Evolutionary conservation across 176 grass and related monocot genomes (phyloP).

Genomic region (Thinopyrum elongatum): DNA sequence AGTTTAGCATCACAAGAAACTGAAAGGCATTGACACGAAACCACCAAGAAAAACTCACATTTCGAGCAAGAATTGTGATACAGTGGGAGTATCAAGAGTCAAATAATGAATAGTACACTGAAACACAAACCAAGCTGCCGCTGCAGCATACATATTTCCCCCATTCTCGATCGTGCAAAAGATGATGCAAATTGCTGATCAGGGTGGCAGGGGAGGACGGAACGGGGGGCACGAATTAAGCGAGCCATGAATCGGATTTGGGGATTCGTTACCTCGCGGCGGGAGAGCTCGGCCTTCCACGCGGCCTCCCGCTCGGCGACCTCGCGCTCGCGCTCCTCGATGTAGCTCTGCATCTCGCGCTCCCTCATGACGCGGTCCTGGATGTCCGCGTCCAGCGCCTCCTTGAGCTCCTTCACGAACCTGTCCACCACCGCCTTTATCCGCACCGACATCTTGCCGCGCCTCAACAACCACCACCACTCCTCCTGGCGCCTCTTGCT

Average conservation of each 20-base stretch:
- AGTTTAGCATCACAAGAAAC: not conserved
- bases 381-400: slow-evolving; percentile 93
- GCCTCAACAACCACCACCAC: not conserved
- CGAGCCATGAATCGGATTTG: not conserved
- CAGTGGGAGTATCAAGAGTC: not conserved
- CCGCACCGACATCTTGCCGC: slow-evolving; percentile 59
- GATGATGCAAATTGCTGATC: not conserved
- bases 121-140: not conserved
- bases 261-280: slow-evolving; percentile 67
- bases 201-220: not conserved
- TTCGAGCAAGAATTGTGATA: not conserved
- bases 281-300: slow-evolving; percentile 98
- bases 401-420: slow-evolving; percentile 93
- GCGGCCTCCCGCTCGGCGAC: slow-evolving; percentile 95
- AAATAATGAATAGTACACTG: not conserved
- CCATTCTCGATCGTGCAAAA: not conserved
- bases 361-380: slow-evolving; percentile 98
- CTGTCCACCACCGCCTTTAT: slow-evolving; percentile 96
- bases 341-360: slow-evolving; percentile 98
- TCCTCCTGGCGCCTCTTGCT: not conserved
- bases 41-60: not conserved
- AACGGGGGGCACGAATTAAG: not conserved
- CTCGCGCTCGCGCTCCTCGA: slow-evolving; percentile 95
- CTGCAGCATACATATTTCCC: not conserved
- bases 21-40: not conserved